A percentile compares a stretch with the other conserved stretches of the same genome.
phyloP scores from a whole-genome alignment of 2,329 filamentous ascomycete genomes.

The Nothophaeocryptopus gaeumannii region DNA sequence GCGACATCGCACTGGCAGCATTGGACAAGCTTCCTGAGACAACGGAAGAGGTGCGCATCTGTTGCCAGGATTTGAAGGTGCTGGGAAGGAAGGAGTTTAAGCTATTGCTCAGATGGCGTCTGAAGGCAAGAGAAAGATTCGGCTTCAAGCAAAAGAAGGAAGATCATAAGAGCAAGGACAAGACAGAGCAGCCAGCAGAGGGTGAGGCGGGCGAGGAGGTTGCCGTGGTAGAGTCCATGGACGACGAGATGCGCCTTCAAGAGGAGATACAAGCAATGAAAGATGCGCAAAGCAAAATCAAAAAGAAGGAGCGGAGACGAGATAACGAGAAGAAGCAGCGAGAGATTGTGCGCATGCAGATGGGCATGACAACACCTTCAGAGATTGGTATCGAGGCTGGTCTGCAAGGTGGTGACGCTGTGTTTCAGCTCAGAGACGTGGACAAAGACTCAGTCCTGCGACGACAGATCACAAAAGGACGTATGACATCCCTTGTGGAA shows the following conservation, averaged over 20 bases:
- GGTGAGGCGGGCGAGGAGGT: conserved; percentile 58
- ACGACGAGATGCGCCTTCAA: conserved; percentile 88
- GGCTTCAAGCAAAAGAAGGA: conserved; percentile 75
- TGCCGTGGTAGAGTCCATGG: conserved; percentile 82
- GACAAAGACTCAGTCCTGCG: conserved; percentile 71
- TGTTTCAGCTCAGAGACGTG: conserved; percentile 80
- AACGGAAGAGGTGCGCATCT: conserved; percentile 73
- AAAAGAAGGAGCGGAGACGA: conserved; percentile 77
- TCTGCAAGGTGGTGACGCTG: conserved; percentile 67
- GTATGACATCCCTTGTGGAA: conserved; percentile 68
- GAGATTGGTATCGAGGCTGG: conserved; percentile 76
- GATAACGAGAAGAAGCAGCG: conserved; percentile 94
- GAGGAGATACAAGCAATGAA: conserved; percentile 80
- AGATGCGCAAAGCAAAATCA: conserved; percentile 72
- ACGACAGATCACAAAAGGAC: conserved; percentile 66
- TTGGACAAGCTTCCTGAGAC: conserved; percentile 84
- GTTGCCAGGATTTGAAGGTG: conserved; percentile 81
- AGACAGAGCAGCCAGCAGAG: conserved; percentile 39
- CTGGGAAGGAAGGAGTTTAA: conserved; percentile 94
- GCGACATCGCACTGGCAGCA: conserved; percentile 80
- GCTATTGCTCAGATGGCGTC: conserved; percentile 79
- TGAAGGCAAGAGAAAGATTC: conserved; percentile 86
- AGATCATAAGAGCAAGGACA: conserved; percentile 28
- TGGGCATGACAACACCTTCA: conserved; percentile 94
- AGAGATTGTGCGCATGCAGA: conserved; percentile 92